A percentile compares a stretch with the other conserved stretches of the same genome.
Conservation (phyloP, 805 yeast species). For the Pichia rugopelliculosa region DNA sequence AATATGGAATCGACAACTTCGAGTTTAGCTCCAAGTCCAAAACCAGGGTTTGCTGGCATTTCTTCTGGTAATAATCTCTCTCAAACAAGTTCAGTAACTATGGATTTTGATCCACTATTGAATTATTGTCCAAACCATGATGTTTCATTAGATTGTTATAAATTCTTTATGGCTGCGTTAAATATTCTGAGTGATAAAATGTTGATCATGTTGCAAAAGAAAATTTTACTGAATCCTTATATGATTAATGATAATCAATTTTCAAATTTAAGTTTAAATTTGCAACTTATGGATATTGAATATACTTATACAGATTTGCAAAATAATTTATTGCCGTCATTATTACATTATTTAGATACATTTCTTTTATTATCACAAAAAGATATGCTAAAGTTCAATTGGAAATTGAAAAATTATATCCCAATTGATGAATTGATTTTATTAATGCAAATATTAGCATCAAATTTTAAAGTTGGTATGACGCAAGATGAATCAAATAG, state of each 20-base stretch:
- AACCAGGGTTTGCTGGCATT: not conserved
- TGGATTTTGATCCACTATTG: not conserved
- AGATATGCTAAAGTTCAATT: constrained; percentile 35
- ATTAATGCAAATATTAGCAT: constrained; percentile 43
- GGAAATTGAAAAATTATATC: constrained; percentile 55
- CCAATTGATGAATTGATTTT: constrained; percentile 53
- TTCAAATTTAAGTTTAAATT: constrained; percentile 13
- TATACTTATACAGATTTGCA: constrained; percentile 47
- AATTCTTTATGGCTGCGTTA: constrained; percentile 16
- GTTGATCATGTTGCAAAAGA: constrained; percentile 33
- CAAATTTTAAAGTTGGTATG: constrained; percentile 36
- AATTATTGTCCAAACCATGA: not conserved
- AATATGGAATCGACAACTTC: not conserved
- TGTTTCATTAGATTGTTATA: not conserved
- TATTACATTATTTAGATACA: constrained; percentile 49
- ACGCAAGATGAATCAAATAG: constrained; percentile 14
- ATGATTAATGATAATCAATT: constrained; percentile 4
- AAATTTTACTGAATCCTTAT: constrained; percentile 25
- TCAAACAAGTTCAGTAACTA: not conserved
- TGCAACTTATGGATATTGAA: constrained; percentile 8
- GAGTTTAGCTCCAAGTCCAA: no score
- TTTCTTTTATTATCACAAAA: constrained; percentile 43
- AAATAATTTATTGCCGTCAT: constrained; percentile 48
- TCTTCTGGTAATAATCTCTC: not conserved
- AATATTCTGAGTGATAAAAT: constrained; percentile 52